Base-by-base conservation (phyloP, 2,329 filamentous ascomycete species). In the Penicillium sp. region DNA sequence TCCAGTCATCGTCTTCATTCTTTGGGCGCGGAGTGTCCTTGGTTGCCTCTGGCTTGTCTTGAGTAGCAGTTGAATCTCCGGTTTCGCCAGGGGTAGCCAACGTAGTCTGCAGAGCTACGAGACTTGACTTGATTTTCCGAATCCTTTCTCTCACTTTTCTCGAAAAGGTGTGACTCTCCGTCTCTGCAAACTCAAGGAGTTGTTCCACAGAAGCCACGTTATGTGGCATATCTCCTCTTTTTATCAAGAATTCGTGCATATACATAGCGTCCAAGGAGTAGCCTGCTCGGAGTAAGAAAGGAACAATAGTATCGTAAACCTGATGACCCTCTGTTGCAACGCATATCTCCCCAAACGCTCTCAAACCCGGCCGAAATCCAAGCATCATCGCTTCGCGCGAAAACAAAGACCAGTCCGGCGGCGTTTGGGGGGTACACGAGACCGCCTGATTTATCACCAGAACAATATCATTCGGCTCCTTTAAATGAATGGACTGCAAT, bases 221-320 rank as follows among this genome's bases (percentile, higher is more conserved):
- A 24, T 56, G 55, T 16, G 80, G 79, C 49, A 76, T 62, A 58
- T 82, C 79, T 26, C 68, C 63, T 43, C 68, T 65, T 23, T 66
- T 59, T 20, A 77, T 54, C 9, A 82, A 63, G 51, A 77, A 74
- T 26, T 68, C 62, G 61, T 82, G 80, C 76, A 81, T 79, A 18
- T 66, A 65, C 8, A 77, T 63, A 28, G 78, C 77, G 55, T 73
- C 64, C 20, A 71, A 62, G 50, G 71, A 66, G 40, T 71, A 62
- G 23, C 72, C 69, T 35, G 67, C 64, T 6, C 67, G 61, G 62
- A 75, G 72, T 2, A 82, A 63, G 18, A 61, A 60, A 16, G 73
- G 66, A 24, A 82, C 70, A n/a, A 77, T 64, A 23, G 66, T 68
- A 2, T 65, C 65, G 61, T 82, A 82, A 8, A 79, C 69, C 45